phyloP scores from a whole-genome alignment of 176 grass and related monocot genomes.

The Triticum monococcum region DNA sequence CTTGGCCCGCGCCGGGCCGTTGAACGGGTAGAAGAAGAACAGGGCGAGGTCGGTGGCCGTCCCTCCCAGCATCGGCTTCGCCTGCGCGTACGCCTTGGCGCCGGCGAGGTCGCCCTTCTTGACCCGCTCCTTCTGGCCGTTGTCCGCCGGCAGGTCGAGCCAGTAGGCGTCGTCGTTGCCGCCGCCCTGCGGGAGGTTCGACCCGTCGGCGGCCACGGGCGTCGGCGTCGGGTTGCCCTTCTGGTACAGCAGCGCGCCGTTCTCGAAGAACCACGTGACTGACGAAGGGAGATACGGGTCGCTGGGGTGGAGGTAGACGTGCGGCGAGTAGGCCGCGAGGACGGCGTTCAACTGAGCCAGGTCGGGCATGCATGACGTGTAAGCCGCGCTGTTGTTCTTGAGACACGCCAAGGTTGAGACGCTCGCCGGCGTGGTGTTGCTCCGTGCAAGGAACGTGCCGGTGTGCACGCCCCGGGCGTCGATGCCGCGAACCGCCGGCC shows the following conservation, averaged over 20 bases:
- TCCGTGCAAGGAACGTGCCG: constrained; percentile 57
- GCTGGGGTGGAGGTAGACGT: constrained; percentile 65
- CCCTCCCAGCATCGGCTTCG: constrained; percentile 80
- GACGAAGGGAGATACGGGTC: constrained; percentile 69
- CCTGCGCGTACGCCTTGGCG: constrained; percentile 64
- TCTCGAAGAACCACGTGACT: constrained; percentile 79
- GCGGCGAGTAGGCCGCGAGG: constrained; percentile 67
- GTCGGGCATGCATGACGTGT: constrained; percentile 60
- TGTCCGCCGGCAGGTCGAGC: constrained; percentile 73
- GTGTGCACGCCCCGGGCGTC: constrained; percentile 50
- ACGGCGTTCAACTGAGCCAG: constrained; percentile 54
- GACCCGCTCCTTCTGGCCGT: constrained; percentile 29
- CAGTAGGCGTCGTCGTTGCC: constrained; percentile 73
- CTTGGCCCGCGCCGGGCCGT: constrained; percentile 73
- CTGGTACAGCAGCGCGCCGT: constrained; percentile 72
- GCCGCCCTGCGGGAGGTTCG: constrained; percentile 74
- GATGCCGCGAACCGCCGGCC: constrained; percentile 50
- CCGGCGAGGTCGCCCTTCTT: constrained; percentile 66
- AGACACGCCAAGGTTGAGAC: constrained; percentile 51
- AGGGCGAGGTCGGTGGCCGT: constrained; percentile 71
- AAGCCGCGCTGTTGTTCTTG: constrained; percentile 53
- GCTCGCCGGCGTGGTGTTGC: background rate
- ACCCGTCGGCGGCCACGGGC: constrained; percentile 56
- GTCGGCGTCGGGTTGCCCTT: constrained; percentile 51
- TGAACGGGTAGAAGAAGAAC: constrained; percentile 91